Evolutionary conservation across 805 yeast genomes (phyloP).

Genomic region (Candida pseudofarinosa): DNA sequence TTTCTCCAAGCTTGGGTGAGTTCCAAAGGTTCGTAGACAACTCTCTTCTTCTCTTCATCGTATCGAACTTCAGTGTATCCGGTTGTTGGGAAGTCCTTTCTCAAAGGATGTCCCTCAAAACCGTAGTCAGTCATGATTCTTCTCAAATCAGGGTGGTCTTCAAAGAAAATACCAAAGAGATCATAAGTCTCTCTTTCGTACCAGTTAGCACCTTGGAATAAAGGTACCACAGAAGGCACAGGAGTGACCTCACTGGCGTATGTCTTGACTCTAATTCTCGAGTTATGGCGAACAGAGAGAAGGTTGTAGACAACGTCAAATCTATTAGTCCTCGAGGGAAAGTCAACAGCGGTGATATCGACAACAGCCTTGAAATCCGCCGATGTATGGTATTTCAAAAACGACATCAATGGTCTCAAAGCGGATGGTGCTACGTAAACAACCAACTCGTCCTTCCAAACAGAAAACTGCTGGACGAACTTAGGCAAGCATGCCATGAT

Average conservation of each 20-base stretch:
- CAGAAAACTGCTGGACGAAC: slow-evolving; percentile 76
- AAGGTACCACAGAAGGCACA: slow-evolving; percentile 71
- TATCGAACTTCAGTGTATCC: slow-evolving; percentile 89
- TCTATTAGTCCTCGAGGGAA: slow-evolving; percentile 77
- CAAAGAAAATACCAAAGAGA: slow-evolving; percentile 81
- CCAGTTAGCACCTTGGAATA: slow-evolving; percentile 85
- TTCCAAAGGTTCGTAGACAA: slow-evolving; percentile 86
- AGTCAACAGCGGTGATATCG: slow-evolving; percentile 86
- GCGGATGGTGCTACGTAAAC: slow-evolving; percentile 74
- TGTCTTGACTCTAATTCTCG: slow-evolving; percentile 84
- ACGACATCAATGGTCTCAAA: slow-evolving; percentile 63
- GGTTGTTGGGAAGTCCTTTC: slow-evolving; percentile 90
- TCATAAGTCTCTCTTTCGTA: slow-evolving; percentile 87
- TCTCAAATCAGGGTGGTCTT: slow-evolving; percentile 85
- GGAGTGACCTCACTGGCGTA: slow-evolving; percentile 80
- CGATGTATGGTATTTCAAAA: slow-evolving; percentile 73
- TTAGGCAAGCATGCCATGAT: slow-evolving; percentile 76
- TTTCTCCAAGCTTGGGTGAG: slow-evolving; percentile 90
- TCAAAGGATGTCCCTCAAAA: slow-evolving; percentile 85
- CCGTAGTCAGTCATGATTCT: slow-evolving; percentile 91
- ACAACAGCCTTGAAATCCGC: slow-evolving; percentile 74
- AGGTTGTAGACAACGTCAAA: slow-evolving; percentile 85
- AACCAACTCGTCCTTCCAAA: slow-evolving; percentile 87
- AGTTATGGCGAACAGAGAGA: slow-evolving; percentile 76
- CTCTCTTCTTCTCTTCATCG: slow-evolving; percentile 87